Percentiles rank a stretch among this genome's conserved stretches.
Conservation (phyloP, 108 stramenopile species). For the Discostella stelligeroides region DNA sequence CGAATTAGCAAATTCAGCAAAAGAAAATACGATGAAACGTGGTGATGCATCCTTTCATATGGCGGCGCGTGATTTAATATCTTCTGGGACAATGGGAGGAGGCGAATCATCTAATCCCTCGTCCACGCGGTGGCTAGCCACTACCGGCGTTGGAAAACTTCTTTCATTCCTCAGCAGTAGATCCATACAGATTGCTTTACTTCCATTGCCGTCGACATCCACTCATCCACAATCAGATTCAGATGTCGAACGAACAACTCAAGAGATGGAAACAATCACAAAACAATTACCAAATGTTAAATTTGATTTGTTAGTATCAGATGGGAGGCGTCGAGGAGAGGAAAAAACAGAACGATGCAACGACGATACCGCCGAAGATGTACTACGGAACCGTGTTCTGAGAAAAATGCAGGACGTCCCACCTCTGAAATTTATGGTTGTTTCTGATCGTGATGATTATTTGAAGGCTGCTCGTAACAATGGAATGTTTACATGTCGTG, state of each 20-base stretch:
- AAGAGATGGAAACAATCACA: conserved; percentile 59
- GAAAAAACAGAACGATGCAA: conserved; percentile 31
- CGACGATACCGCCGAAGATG: conserved; percentile 51
- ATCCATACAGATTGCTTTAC: conserved; percentile 73
- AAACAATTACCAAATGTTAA: conserved; percentile 63
- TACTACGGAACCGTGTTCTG: conserved; percentile 26
- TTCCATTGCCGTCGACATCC: conserved; percentile 58
- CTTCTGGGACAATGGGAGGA: conserved; percentile 17
- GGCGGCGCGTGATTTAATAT: conserved; percentile 62
- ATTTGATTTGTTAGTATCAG: conserved; percentile 45
- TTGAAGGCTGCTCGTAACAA: conserved; percentile 67
- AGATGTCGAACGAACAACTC: conserved; percentile 26
- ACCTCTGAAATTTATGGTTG: conserved; percentile 52
- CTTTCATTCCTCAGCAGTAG: conserved; percentile 65
- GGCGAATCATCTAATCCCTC: conserved; percentile 9
- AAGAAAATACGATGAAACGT: conserved; percentile 47
- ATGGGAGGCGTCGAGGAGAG: conserved; percentile 43
- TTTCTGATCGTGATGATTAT: conserved; percentile 80
- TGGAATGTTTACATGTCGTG: conserved; percentile 77
- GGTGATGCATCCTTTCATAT: conserved; percentile 78
- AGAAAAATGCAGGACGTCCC: conserved; percentile 27
- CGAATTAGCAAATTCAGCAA: conserved; percentile 71
- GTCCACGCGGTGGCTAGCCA: conserved; percentile 71
- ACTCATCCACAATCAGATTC: conserved; percentile 32
- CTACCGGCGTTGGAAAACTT: conserved; percentile 70